Evolutionary conservation across 2,329 filamentous ascomycete species (phyloP).

Genomic region (Elsinoe necatrix): DNA sequence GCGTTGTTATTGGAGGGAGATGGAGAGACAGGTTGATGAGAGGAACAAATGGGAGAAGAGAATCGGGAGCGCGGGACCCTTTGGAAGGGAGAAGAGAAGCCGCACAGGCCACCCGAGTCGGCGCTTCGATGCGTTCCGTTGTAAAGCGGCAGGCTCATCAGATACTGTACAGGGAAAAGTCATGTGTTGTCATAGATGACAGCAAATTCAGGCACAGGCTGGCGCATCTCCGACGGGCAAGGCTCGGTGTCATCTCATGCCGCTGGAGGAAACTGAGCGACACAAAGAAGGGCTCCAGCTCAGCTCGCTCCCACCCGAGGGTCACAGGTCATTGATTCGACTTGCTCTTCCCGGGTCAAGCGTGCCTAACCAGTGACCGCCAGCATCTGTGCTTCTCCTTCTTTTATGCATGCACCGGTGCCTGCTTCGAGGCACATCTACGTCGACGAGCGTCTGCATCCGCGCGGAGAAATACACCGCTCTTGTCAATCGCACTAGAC

Average conservation of each 20-base stretch:
- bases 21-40: background rate
- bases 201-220: conserved; percentile 1
- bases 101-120: background rate
- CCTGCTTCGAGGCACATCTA: background rate
- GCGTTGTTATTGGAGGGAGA: conserved; percentile 9
- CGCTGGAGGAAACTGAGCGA: conserved; percentile 1
- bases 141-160: background rate
- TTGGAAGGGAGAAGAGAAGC: background rate
- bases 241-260: background rate
- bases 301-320: background rate
- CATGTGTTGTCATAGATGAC: conserved; percentile 4
- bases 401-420: background rate
- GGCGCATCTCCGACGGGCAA: background rate
- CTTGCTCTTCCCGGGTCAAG: background rate
- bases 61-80: background rate
- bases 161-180: no score
- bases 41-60: background rate
- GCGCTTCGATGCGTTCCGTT: background rate
- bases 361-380: background rate
- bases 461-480: conserved; percentile 2
- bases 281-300: background rate
- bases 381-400: background rate
- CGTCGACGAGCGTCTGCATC: background rate
- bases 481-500: background rate
- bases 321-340: background rate